Evolutionary conservation across 192 early-diverging fungal species (phyloP).

Genomic region (Paraglomus brasilianum): DNA sequence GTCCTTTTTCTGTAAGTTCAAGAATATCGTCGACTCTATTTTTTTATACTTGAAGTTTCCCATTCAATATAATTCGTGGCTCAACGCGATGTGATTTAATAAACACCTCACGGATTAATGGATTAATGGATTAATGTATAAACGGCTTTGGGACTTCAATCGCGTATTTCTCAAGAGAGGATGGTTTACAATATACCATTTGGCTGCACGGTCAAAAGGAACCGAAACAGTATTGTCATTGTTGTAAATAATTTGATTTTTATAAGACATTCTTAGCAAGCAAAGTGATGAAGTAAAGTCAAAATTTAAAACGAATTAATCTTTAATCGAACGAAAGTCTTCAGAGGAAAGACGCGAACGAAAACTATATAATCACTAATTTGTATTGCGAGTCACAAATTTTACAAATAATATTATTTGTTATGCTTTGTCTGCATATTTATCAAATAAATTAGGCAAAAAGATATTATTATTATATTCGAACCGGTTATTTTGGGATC

Average conservation of each 20-base stretch:
- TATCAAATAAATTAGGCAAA: too few species aligned
- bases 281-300: too few species aligned
- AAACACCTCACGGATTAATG: neutral
- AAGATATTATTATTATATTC: too few species aligned
- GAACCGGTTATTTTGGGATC: too few species aligned
- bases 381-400: too few species aligned
- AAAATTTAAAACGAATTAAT: too few species aligned
- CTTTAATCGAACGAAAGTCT: too few species aligned
- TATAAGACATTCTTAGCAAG: too few species aligned
- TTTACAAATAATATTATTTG: too few species aligned
- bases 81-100: neutral
- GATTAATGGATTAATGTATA: neutral
- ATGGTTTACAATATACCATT: constrained; percentile 16
- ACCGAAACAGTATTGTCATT: neutral
- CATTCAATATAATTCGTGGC: constrained; percentile 4
- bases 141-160: neutral
- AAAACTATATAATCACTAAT: too few species aligned
- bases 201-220: constrained; percentile 5
- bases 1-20: neutral
- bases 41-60: neutral
- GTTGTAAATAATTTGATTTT: constrained; percentile 15
- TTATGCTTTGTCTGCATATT: too few species aligned
- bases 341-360: too few species aligned
- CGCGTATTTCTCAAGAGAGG: constrained; percentile 2
- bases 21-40: neutral